Percentiles rank a stretch among this genome's conserved stretches.
Evolutionary conservation across 2,329 filamentous ascomycete species (phyloP).

Genomic region (Cryphonectria radicalis): DNA sequence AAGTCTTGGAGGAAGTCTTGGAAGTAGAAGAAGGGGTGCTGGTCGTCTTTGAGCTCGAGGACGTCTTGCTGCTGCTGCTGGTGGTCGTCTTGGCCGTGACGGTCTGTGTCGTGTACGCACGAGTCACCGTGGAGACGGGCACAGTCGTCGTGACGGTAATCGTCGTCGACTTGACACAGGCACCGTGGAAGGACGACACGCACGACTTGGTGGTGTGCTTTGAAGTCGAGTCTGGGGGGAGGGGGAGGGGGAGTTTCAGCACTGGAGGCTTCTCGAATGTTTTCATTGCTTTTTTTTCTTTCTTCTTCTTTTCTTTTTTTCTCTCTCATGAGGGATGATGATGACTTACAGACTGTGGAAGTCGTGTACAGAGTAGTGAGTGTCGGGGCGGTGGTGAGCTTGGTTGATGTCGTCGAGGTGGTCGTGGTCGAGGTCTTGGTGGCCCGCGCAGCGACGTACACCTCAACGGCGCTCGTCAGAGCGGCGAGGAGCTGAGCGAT

Average conservation of each 20-base stretch:
- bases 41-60: neutral
- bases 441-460: neutral
- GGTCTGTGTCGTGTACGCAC: neutral
- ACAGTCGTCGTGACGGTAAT: neutral
- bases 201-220: neutral
- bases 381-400: neutral
- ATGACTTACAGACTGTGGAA: conserved; percentile 4
- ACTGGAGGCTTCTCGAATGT: neutral
- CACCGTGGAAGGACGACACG: neutral
- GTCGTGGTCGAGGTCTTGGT: neutral
- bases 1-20: neutral
- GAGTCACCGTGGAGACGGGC: conserved; percentile 8
- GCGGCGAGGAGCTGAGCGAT: neutral
- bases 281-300: too few species aligned
- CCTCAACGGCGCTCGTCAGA: neutral
- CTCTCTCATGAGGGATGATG: neutral
- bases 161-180: neutral
- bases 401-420: neutral
- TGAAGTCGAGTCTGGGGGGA: neutral
- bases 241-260: neutral
- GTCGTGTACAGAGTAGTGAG: conserved; percentile 2
- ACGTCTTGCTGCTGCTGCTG: conserved; percentile 2
- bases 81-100: neutral
- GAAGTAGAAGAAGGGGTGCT: neutral
- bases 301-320: neutral